phyloP scores from a whole-genome alignment of 75 land plant genomes.

The Selaginella moellendorffii region DNA sequence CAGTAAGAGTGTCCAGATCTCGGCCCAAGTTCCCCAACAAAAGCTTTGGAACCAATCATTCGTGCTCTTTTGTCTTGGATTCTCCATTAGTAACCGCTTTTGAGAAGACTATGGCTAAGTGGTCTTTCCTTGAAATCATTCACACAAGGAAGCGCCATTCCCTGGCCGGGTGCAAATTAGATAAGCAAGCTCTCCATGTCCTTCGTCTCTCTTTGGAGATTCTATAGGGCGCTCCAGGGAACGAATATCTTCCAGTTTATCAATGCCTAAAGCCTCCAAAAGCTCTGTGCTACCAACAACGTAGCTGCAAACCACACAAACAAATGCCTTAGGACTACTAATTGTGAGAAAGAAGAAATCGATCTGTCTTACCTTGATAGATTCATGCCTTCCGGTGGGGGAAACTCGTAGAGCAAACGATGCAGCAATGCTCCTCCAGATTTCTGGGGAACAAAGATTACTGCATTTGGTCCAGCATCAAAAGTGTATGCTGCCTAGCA shows the following conservation, averaged over 20 bases:
- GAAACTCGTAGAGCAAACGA: conserved; percentile 70
- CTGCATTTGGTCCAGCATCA: conserved; percentile 98
- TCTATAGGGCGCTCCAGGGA: conserved; percentile 34
- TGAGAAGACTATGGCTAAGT: too few species aligned
- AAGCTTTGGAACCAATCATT: too few species aligned
- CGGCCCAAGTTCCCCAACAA: too few species aligned
- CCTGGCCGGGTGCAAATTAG: conserved; percentile 37
- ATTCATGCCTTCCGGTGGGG: conserved; percentile 48
- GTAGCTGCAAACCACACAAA: too few species aligned
- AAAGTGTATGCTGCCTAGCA: conserved; percentile 87
- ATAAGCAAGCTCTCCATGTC: conserved; percentile 25
- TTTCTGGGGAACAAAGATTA: conserved; percentile 58
- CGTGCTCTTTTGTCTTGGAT: too few species aligned
- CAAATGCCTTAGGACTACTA: too few species aligned
- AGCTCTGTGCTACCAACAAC: conserved; percentile 63
- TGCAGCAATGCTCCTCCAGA: conserved; percentile 52
- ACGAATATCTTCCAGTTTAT: conserved; percentile 43
- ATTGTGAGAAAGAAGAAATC: too few species aligned
- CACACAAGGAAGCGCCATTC: conserved; percentile 23
- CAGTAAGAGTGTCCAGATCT: too few species aligned
- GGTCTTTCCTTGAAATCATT: too few species aligned
- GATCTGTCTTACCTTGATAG: conserved; percentile 62
- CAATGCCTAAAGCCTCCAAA: conserved; percentile 41
- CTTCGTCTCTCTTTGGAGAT: conserved; percentile 10
- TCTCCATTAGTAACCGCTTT: too few species aligned